Evolutionary conservation across 2,329 filamentous ascomycete species (phyloP).

Genomic region (Pseudogymnoascus sp.): DNA sequence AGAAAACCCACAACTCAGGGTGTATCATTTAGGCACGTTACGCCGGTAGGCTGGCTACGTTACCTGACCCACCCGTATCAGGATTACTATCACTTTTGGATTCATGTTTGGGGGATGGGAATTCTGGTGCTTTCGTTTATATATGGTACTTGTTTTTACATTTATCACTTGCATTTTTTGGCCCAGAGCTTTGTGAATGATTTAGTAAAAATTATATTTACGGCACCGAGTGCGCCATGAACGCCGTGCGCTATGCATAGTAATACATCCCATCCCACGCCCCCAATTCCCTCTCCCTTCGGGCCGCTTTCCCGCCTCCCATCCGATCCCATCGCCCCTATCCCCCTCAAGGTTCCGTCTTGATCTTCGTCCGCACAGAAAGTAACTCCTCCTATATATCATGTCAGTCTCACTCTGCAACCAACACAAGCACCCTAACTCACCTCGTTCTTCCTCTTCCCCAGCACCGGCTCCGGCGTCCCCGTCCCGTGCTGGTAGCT

Average conservation of each 20-base stretch:
- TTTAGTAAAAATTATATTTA: background rate
- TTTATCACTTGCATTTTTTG: background rate
- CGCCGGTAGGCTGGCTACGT: background rate
- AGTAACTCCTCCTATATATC: conserved; percentile 23
- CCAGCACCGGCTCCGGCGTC: conserved; percentile 58
- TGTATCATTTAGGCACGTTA: conserved; percentile 5
- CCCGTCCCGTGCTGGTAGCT: conserved; percentile 42
- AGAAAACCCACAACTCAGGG: background rate
- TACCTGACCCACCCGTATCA: background rate
- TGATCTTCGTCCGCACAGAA: conserved; percentile 23
- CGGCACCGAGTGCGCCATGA: background rate
- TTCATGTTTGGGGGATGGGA: background rate
- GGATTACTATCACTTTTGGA: background rate
- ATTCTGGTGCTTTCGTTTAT: background rate
- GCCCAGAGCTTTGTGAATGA: background rate
- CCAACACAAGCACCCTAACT: conserved; percentile 21
- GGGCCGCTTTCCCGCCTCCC: background rate
- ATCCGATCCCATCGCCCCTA: too few species aligned
- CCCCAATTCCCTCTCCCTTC: background rate
- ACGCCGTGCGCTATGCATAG: background rate
- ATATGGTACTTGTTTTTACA: background rate
- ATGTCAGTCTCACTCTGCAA: background rate
- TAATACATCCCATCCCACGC: background rate
- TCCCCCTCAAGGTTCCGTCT: conserved; percentile 18
- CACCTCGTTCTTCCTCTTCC: conserved; percentile 69